phyloP scores from a whole-genome alignment of 176 grass and related monocot species.

The Oryza meyeriana region DNA sequence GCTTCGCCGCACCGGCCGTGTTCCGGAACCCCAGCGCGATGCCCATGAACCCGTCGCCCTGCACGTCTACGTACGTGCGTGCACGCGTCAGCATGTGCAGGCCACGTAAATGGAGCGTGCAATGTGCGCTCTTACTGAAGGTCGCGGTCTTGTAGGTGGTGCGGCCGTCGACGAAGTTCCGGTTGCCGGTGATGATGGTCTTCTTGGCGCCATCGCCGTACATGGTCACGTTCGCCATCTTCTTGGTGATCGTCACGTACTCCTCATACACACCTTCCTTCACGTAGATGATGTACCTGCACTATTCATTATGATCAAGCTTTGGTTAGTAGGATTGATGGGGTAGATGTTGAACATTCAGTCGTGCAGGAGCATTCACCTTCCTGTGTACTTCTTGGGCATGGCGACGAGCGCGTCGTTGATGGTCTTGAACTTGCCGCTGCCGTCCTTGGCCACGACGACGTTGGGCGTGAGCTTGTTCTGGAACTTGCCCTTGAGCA shows the following conservation, averaged over 20 bases:
- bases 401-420: conserved; percentile 62
- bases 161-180: conserved; percentile 51
- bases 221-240: conserved; percentile 52
- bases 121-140: conserved; percentile 41
- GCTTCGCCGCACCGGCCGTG: conserved; percentile 74
- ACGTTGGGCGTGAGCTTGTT: conserved; percentile 37
- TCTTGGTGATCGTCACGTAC: conserved; percentile 48
- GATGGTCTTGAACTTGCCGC: conserved; percentile 79
- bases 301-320: not conserved
- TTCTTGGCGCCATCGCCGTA: conserved; percentile 55
- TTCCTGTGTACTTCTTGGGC: conserved; percentile 48
- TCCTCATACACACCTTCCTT: conserved; percentile 64
- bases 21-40: conserved; percentile 72
- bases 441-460: conserved; percentile 76
- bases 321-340: not conserved
- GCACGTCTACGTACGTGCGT: not conserved
- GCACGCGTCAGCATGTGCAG: not conserved
- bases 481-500: conserved; percentile 41
- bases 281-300: conserved; percentile 66
- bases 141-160: conserved; percentile 64
- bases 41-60: conserved; percentile 52
- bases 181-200: conserved; percentile 47
- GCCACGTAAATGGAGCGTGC: too few species aligned
- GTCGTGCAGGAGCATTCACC: conserved; percentile 13
- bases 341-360: not conserved